These are phyloP conservation scores for Polysphondylium violaceum DNA, from an alignment of 78 protist genomes.

Conservation along the genomic window DNA sequence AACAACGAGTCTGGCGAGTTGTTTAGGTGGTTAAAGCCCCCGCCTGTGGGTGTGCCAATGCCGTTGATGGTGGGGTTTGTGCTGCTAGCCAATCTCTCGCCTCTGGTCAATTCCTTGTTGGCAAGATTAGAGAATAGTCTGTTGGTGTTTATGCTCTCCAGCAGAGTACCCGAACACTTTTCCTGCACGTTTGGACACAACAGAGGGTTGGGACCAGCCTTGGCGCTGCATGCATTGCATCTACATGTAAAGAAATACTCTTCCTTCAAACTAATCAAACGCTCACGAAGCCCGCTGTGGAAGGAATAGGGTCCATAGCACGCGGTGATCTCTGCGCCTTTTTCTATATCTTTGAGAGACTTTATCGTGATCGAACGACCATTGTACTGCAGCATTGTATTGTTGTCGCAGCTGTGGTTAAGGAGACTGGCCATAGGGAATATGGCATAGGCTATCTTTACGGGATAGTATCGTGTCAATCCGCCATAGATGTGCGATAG, in stretches of 20 bases:
- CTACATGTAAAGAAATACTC: conserved; percentile 54
- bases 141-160: conserved; percentile 12
- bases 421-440: conserved; percentile 33
- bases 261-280: conserved; percentile 12
- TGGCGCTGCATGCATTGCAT: conserved; percentile 65
- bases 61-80: background rate
- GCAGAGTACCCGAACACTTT: conserved; percentile 32
- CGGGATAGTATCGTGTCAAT: background rate
- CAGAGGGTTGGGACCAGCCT: conserved; percentile 47
- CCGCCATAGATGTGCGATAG: conserved; percentile 8
- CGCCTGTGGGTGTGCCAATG: background rate
- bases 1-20: too few relatives aligned
- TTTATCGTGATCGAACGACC: conserved; percentile 33
- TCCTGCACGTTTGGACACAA: conserved; percentile 19
- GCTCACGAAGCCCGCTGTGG: conserved; percentile 5
- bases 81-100: background rate
- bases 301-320: conserved; percentile 57
- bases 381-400: conserved; percentile 41
- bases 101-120: background rate
- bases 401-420: conserved; percentile 66
- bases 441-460: conserved; percentile 50
- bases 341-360: conserved; percentile 43
- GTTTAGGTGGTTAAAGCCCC: too few relatives aligned
- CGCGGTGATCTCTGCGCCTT: conserved; percentile 30
- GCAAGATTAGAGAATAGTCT: background rate